Evolutionary conservation across 2,329 filamentous ascomycete species (phyloP), one percentile per base, ranked within the genome.

Genomic region (Ploettnerulaceae sp.): DNA sequence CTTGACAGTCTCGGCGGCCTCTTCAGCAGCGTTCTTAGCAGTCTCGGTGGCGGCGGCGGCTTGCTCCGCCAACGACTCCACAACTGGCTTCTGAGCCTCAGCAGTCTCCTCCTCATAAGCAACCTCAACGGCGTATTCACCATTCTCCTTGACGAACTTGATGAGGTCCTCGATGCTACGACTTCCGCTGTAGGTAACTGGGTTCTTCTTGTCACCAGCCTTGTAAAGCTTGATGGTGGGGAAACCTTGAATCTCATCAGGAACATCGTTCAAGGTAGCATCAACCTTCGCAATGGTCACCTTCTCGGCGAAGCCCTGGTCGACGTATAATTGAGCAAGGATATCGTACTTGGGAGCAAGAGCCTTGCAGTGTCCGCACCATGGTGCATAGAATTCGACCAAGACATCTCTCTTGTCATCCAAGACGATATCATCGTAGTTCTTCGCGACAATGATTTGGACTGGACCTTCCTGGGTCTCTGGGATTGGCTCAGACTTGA

Each of bases 361-460:
- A 69, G 82, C 90, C 81, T 97, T 97, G 88, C 93, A 98, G 81
- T 98, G 93, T 61, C 93, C 93, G 69, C 93, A 98, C 93, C 93
- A 98, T 56, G 93, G 93, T 50, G 93, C 93, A 74, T 98, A 98
- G 76, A 95, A 97, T 76, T 98, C 93, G 56, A 98, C 72, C 58
- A 98, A 80, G 49, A 98, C 93, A 69, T 98, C 93, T 84, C 97
- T 97, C 66, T 84, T 77, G 69, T 95, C 85, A 66, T 98, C 85
- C 46, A 96, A 78, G 63, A 98, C 90, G 58, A 97, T 73, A 6
- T 94, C 79, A 55, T 95, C 77, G 79, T 96, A 98, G 73, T 79
- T 91, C 74, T 95, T 86, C 67, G 91, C 93, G 48, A 98, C 93
- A 48, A 98, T 78, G 52, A 94, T 77, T 51, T 82, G 83, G 62